phyloP scores from a whole-genome alignment of 805 yeast species.

The Metschnikowia orientalis region DNA sequence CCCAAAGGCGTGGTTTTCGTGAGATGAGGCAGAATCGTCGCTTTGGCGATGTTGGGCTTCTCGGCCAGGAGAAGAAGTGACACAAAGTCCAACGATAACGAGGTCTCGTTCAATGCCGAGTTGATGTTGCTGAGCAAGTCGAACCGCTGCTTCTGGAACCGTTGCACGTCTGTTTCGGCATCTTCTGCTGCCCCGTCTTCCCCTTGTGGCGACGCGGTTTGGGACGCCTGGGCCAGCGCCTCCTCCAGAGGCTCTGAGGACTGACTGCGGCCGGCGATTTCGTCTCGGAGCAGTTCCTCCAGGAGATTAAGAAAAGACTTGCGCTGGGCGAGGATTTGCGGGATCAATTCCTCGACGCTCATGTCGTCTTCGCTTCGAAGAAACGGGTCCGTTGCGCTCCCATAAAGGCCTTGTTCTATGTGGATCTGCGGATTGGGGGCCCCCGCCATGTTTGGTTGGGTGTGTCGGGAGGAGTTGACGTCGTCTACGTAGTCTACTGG shows the following conservation, averaged over 20 bases:
- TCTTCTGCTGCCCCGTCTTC: constrained; percentile 14
- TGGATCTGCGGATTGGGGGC: constrained; percentile 16
- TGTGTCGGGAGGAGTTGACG: no score
- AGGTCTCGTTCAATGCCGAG: constrained; percentile 81
- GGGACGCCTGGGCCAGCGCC: no score
- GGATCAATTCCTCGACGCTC: constrained; percentile 52
- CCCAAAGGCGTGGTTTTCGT: constrained; percentile 72
- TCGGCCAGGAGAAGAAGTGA: constrained; percentile 75
- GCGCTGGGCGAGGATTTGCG: constrained; percentile 54
- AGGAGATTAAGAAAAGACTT: constrained; percentile 57
- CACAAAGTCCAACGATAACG: constrained; percentile 81
- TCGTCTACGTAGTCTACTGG: no score
- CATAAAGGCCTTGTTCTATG: constrained; percentile 27
- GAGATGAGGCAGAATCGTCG: constrained; percentile 84
- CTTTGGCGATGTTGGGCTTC: constrained; percentile 79
- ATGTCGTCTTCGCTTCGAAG: constrained; percentile 40
- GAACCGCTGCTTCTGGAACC: constrained; percentile 47
- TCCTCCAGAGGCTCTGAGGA: no score
- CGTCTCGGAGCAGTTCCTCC: constrained; percentile 49
- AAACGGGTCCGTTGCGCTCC: constrained; percentile 34
- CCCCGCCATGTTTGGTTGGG: constrained; percentile 10
- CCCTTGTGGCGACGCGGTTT: constrained; percentile 1
- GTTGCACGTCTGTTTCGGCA: constrained; percentile 23
- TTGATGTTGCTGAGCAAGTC: constrained; percentile 51
- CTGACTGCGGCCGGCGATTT: constrained; percentile 29